These are phyloP conservation scores for Krasilnikovozyma curviuscula DNA, from an alignment of 768 basidiomycete species.

Conservation along the genomic window DNA sequence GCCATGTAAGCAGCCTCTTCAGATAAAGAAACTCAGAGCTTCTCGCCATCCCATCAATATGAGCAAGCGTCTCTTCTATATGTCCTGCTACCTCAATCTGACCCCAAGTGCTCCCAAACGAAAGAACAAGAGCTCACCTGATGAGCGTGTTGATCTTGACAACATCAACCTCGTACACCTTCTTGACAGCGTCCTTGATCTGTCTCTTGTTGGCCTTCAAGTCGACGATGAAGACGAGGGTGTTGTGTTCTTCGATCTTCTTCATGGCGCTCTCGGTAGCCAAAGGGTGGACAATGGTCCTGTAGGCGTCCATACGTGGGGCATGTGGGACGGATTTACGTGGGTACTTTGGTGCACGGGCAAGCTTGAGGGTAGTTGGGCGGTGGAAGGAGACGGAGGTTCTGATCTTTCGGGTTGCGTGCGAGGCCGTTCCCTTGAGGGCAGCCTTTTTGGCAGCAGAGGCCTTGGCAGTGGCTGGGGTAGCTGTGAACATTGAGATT, in stretches of 20 bases:
- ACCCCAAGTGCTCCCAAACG: neutral
- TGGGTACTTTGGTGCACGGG: slow-evolving; percentile 79
- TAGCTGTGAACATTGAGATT: slow-evolving; percentile 8
- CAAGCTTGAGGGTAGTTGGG: slow-evolving; percentile 74
- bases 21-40: too few relatives aligned
- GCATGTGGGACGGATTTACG: slow-evolving; percentile 81
- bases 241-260: slow-evolving; percentile 99
- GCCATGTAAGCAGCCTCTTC: too few relatives aligned
- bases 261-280: slow-evolving; percentile 18
- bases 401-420: slow-evolving; percentile 59
- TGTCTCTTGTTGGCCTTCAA: slow-evolving; percentile 91
- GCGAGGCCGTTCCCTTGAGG: slow-evolving; percentile 63
- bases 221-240: slow-evolving; percentile 94
- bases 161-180: slow-evolving; percentile 91
- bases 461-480: slow-evolving; percentile 43
- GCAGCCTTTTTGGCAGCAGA: slow-evolving; percentile 93
- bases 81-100: too few relatives aligned
- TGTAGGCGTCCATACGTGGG: slow-evolving; percentile 89
- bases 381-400: slow-evolving; percentile 82
- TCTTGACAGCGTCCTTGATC: slow-evolving; percentile 99
- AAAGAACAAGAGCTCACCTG: slow-evolving; percentile 38
- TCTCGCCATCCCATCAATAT: too few relatives aligned
- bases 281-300: slow-evolving; percentile 54
- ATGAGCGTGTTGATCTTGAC: slow-evolving; percentile 97
- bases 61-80: too few relatives aligned